Evolutionary conservation across 2,329 filamentous ascomycete species (phyloP), one percentile per base, ranked within the genome.

Genomic region (Fusarium sp.): DNA sequence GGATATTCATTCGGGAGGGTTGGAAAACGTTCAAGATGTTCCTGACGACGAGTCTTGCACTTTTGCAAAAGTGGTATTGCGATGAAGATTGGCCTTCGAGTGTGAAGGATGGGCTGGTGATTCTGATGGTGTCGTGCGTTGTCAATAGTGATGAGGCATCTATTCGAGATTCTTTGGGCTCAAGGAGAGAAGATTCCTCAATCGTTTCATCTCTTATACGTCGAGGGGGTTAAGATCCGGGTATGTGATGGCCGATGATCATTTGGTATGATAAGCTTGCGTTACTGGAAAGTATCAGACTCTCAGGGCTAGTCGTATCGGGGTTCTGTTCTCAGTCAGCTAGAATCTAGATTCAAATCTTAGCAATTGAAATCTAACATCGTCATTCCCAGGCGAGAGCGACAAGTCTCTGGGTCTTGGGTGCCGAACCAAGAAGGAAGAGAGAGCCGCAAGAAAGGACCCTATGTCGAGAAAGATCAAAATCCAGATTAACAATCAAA

Each of bases 1-100:
- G 6, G 11, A 15, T 3, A 0, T 36, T 10, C 1, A 7, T 9
- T 4, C 10, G 4, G 36, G 2, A 3, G 2, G 3, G 28, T 13
- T 6, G 11, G 3, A 18, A 17, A 28, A 5, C 3, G 3, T 36
- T 53, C 33, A 28, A 13, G 1, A 50, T 13, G 0, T 8, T 22
- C 0, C 18, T 20, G 31, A 44, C 11, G 40, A 14, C 14, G 43
- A 40, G 17, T 38, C 8, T 34, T 49, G 31, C 38, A 46, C 46
- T 43, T 31, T 39, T 1, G 2, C 3, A 7, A 2, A 4, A n/a
- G 31, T 51, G 46, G 18, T 7, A 18, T 36, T 3, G 26, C 10
- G 28, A 22, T 5, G 28, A 26, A 28, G 31, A 49, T 61, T 31
- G 50, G 15, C 2, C 5, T 18, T 3, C 1, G 17, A 31, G 8